These are phyloP conservation scores for Huntiella decipiens DNA, from an alignment of 2,329 filamentous ascomycete species.

Conservation along the genomic window DNA sequence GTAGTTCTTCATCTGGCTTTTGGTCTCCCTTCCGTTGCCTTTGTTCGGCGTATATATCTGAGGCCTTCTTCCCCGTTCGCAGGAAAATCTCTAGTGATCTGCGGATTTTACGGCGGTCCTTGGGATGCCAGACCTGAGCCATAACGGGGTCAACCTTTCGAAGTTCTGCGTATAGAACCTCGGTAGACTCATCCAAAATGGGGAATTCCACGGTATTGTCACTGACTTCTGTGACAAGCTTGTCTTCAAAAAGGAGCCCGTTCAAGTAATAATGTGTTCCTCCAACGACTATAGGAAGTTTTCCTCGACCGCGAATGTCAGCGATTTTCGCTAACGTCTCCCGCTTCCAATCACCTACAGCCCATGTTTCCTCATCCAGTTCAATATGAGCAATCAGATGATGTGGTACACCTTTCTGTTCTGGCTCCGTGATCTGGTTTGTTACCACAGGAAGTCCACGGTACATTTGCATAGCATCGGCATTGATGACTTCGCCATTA, in stretches of 20 bases:
- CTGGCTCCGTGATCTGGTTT: slow-evolving; percentile 65
- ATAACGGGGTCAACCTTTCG: slow-evolving; percentile 71
- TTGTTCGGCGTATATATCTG: slow-evolving; percentile 74
- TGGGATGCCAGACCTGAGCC: slow-evolving; percentile 85
- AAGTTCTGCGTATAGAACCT: slow-evolving; percentile 53
- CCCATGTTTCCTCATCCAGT: slow-evolving; percentile 64
- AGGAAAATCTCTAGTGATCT: slow-evolving; percentile 82
- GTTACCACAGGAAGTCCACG: slow-evolving; percentile 81
- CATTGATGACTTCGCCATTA: slow-evolving; percentile 89
- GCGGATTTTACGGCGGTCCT: slow-evolving; percentile 74
- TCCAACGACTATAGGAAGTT: slow-evolving; percentile 76
- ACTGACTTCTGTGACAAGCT: slow-evolving; percentile 31
- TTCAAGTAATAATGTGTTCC: slow-evolving; percentile 94
- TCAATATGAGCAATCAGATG: slow-evolving; percentile 69
- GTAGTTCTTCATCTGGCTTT: neutral
- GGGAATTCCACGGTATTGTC: slow-evolving; percentile 30
- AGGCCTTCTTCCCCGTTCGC: slow-evolving; percentile 61
- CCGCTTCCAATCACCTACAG: slow-evolving; percentile 55
- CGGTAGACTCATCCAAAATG: slow-evolving; percentile 52
- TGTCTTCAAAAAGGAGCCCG: slow-evolving; percentile 63
- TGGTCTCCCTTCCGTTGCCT: slow-evolving; percentile 1
- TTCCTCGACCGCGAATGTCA: slow-evolving; percentile 61
- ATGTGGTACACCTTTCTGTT: slow-evolving; percentile 66
- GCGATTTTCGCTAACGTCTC: slow-evolving; percentile 50
- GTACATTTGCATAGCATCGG: slow-evolving; percentile 97